These are phyloP conservation scores for Trichosporon ovoides DNA, from an alignment of 1,284 basidiomycete species.

Conservation along the genomic window DNA sequence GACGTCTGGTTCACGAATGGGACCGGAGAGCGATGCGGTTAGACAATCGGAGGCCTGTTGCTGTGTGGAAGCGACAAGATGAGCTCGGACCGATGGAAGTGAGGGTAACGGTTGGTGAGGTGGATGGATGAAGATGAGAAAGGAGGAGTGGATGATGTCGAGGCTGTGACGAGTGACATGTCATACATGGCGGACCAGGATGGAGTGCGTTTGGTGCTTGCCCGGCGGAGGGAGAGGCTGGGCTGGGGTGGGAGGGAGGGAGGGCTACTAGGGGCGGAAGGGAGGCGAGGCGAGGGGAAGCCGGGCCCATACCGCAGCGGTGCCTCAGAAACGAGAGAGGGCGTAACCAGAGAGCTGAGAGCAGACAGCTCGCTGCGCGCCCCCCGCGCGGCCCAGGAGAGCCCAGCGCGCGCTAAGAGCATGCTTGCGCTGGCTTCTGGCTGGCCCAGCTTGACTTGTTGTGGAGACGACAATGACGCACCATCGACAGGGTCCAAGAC, in stretches of 20 bases:
- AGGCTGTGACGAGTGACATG: conserved; percentile 5
- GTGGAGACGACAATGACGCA: conserved; percentile 2
- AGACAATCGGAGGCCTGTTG: not conserved
- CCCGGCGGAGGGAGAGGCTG: not conserved
- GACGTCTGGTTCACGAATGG: not conserved
- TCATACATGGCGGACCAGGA: not conserved
- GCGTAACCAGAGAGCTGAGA: no score
- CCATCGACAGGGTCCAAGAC: not conserved
- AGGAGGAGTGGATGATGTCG: not conserved
- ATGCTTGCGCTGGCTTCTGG: no score
- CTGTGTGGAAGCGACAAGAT: not conserved
- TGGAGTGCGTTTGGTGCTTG: no score
- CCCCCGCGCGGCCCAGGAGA: no score
- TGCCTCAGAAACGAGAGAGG: no score
- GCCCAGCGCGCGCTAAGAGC: no score
- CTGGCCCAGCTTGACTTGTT: no score
- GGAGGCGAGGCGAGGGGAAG: no score
- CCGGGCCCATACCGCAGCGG: no score
- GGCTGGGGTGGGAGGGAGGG: not conserved
- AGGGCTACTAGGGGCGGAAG: not conserved
- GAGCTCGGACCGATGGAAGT: not conserved
- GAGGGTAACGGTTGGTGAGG: not conserved
- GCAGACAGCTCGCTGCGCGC: no score
- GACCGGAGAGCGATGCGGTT: not conserved
- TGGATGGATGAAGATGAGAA: not conserved